Base-by-base conservation (phyloP, 768 basidiomycete genomes). In the Baorangia bicolor region DNA sequence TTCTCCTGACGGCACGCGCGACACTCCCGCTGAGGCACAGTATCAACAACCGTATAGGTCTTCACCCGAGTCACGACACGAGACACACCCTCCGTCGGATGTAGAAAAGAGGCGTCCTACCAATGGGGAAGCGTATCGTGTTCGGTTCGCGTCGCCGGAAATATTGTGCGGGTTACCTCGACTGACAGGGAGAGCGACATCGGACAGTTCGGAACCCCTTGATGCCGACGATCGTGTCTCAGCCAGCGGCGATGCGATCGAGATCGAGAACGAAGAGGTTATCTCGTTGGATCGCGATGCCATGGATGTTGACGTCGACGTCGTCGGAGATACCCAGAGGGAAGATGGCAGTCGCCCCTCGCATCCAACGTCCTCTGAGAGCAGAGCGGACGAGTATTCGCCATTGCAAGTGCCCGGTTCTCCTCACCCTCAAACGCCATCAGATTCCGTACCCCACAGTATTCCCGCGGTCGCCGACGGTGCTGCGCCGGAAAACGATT, bases 81-180 rank as follows among this genome's bases (percentile, higher is more conserved):
- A 57, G 14, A n/a, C 43, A 25, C 35, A 18, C 14, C 13, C 40
- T 31, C 2, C 25, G 7, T 28, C 21, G 18, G 58, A 63, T 28
- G 25, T 20, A 20, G 67, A 68, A 23, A 58, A 47, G 53, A 56
- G 28, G 39, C 56, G 39, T 4, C n/a, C 53, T 18, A 9, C 35
- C 11, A 56, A 49, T 30, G 69, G 55, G 23, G 68, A 69, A 35
- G 16, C 31, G 3, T 33, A 64, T 47, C 65, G 56, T 2, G 73
- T 72, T 44, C 59, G 71, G 30, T 73, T 72, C 31, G 64, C 63
- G 4, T 72, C 73, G 3, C 73, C 73, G 4, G 73, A 74, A 42
- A 43, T 69, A 39, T 37, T 67, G 39, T 28, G 27, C 30, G 62
- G 50, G 6, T 37, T 59, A 8, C 58, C 66, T 18, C 39, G 55